These are phyloP conservation scores for Neocatenulostroma microsporum DNA, from an alignment of 2,329 filamentous ascomycete species.

Conservation along the genomic window DNA sequence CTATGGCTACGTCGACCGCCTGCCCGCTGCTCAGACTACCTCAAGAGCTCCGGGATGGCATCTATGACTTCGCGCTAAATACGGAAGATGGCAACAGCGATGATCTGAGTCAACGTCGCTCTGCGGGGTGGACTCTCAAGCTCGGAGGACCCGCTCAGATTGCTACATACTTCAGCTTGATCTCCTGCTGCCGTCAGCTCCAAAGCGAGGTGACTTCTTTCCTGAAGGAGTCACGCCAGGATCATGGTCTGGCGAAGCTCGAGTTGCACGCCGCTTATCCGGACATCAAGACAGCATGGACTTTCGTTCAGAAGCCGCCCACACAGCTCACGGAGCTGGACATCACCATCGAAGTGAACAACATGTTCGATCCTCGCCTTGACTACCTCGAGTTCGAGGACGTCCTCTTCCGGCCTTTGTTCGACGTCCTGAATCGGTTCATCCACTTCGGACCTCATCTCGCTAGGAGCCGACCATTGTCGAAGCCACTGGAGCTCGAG, in stretches of 20 bases:
- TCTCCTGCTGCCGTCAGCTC: conserved; percentile 1
- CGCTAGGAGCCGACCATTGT: neutral
- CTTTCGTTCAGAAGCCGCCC: neutral
- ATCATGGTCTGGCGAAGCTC: neutral
- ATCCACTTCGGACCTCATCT: conserved; percentile 1
- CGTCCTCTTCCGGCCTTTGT: conserved; percentile 1
- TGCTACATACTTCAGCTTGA: conserved; percentile 3
- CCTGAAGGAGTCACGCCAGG: neutral
- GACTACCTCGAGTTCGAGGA: conserved; percentile 2
- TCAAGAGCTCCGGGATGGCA: conserved; percentile 9
- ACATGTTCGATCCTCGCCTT: conserved; percentile 5
- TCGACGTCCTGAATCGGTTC: conserved; percentile 2
- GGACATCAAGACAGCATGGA: neutral
- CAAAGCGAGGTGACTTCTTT: conserved; percentile 1
- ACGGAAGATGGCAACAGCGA: no score
- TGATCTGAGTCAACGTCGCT: neutral
- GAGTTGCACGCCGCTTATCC: conserved; percentile 1
- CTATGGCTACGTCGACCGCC: neutral
- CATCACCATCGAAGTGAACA: conserved; percentile 1
- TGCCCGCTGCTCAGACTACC: conserved; percentile 8
- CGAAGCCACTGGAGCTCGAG: neutral
- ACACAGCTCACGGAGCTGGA: neutral
- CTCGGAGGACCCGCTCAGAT: neutral
- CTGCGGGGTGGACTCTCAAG: conserved; percentile 1
- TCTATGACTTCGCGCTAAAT: conserved; percentile 7